A percentile compares a stretch with the other conserved stretches of the same genome.
Conservation (phyloP, 495 filamentous ascomycete genomes). For the Penicillium alfredii region DNA sequence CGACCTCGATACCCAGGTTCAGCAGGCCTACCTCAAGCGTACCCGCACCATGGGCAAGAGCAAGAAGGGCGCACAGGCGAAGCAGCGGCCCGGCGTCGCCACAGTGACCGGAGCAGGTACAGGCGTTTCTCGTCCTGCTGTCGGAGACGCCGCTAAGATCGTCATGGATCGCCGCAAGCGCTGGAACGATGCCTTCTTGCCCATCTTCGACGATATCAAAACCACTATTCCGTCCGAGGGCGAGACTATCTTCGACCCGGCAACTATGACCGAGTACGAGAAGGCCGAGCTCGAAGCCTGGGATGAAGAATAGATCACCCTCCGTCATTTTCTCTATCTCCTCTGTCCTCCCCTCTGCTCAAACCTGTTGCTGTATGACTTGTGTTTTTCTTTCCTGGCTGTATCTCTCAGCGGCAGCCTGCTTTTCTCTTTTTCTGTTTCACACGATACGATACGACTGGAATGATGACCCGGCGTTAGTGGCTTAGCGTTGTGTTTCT, state of each 20-base stretch:
- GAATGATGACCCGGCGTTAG: too few relatives aligned
- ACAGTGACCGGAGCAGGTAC: constrained; percentile 43
- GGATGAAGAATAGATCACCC: constrained; percentile 60
- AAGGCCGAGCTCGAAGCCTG: constrained; percentile 68
- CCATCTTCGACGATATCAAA: constrained; percentile 75
- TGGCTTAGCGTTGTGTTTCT: too few relatives aligned
- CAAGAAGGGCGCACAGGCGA: constrained; percentile 71
- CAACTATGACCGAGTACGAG: constrained; percentile 50
- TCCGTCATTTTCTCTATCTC: not conserved
- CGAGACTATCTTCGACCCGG: constrained; percentile 61
- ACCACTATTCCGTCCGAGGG: constrained; percentile 47
- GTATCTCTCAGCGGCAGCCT: not conserved
- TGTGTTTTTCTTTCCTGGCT: constrained; percentile 1
- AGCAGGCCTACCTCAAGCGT: constrained; percentile 90
- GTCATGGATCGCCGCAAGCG: constrained; percentile 82
- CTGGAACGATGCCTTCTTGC: constrained; percentile 83
- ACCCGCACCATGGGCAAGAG: constrained; percentile 90
- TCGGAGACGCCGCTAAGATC: constrained; percentile 82
- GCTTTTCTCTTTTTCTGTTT: constrained; percentile 1
- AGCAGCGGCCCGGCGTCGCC: constrained; percentile 59
- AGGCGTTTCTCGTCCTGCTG: constrained; percentile 64
- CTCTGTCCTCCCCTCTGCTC: constrained; percentile 3
- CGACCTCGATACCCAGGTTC: constrained; percentile 91
- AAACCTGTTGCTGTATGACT: constrained; percentile 4
- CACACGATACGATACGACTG: constrained; percentile 15